A percentile compares a stretch with the other conserved stretches of the same genome.
Conservation (phyloP, 768 basidiomycete genomes). For the Naganishia vishniacii region DNA sequence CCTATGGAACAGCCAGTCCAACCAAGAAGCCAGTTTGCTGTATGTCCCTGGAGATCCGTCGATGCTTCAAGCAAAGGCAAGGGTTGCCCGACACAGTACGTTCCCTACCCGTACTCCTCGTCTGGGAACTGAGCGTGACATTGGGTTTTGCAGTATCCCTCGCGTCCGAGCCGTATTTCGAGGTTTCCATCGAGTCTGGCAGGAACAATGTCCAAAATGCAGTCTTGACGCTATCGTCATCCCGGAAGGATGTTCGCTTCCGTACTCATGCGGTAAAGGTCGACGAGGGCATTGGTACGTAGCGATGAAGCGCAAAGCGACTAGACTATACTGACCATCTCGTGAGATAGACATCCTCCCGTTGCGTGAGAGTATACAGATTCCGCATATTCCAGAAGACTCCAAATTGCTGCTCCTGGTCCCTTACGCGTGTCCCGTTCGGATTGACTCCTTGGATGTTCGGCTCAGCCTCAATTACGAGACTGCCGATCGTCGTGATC, state of each 20-base stretch:
- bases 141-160: slow-evolving; percentile 34
- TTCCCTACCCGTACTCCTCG: not conserved
- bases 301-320: not conserved
- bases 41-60: slow-evolving; percentile 61
- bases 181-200: slow-evolving; percentile 41
- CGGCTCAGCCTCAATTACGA: slow-evolving; percentile 63
- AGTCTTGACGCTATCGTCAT: slow-evolving; percentile 1
- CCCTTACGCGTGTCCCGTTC: slow-evolving; percentile 40
- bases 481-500: slow-evolving; percentile 55
- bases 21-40: slow-evolving; percentile 50
- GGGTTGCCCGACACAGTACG: slow-evolving; percentile 43
- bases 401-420: slow-evolving; percentile 32
- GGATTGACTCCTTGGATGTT: slow-evolving; percentile 56
- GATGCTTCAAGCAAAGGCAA: slow-evolving; percentile 61
- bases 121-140: not conserved
- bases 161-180: slow-evolving; percentile 34
- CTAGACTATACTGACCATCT: not conserved
- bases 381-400: not conserved
- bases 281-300: not conserved
- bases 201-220: slow-evolving; percentile 33
- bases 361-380: not conserved
- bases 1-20: not conserved
- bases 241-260: slow-evolving; percentile 7
- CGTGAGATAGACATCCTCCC: not conserved
- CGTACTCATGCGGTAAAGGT: not conserved